Conservation (phyloP, 495 filamentous ascomycete species). For the Cryomyces minteri region DNA sequence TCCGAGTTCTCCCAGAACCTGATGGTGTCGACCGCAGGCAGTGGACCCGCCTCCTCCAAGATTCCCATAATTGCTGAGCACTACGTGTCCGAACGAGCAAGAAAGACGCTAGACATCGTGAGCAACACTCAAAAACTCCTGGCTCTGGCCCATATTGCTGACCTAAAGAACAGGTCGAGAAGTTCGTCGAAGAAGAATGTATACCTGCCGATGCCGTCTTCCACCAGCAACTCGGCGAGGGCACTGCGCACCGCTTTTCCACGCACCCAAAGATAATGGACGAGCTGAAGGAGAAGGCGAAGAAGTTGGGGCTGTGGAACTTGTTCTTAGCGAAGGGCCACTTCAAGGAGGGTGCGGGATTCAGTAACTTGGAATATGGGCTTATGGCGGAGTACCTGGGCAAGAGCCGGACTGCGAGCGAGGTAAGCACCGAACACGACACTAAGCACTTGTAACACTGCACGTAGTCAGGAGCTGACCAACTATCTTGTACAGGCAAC, state of each 20-base stretch:
- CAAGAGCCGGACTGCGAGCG: conserved; percentile 21
- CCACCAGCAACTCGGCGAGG: conserved; percentile 59
- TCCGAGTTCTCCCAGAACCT: too few relatives aligned
- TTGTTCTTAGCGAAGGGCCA: conserved; percentile 91
- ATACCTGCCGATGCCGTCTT: conserved; percentile 61
- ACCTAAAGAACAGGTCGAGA: conserved; percentile 43
- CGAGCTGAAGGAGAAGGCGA: conserved; percentile 69
- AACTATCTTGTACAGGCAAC: conserved; percentile 10
- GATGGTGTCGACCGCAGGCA: too few relatives aligned
- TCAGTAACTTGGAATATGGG: conserved; percentile 26
- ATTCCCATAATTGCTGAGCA: conserved; percentile 22
- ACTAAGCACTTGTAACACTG: background rate
- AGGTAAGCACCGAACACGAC: conserved; percentile 7
- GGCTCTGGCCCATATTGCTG: background rate
- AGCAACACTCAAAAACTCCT: background rate
- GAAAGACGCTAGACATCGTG: conserved; percentile 52
- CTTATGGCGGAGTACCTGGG: conserved; percentile 26
- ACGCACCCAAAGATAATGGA: conserved; percentile 68
- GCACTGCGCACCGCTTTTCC: conserved; percentile 50
- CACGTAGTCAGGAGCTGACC: background rate
- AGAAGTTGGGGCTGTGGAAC: conserved; percentile 85
- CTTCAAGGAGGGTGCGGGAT: conserved; percentile 74
- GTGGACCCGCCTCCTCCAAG: conserved; percentile 9
- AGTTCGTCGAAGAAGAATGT: conserved; percentile 95
- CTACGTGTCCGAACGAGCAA: conserved; percentile 61